phyloP scores from a whole-genome alignment of 768 basidiomycete genomes.

The Royoungia palumana region DNA sequence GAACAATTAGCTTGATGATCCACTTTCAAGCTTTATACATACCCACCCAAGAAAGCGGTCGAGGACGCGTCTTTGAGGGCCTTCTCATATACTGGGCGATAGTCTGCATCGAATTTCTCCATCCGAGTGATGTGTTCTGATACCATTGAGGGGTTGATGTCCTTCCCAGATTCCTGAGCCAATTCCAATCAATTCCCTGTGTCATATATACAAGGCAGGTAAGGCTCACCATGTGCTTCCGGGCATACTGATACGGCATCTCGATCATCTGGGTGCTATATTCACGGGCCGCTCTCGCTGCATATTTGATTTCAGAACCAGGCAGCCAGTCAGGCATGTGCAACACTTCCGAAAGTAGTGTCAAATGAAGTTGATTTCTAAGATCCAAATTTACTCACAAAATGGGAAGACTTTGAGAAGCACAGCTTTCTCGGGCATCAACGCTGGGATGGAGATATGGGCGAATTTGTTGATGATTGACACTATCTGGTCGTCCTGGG shows the following conservation, averaged over 20 bases:
- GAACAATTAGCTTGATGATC: neutral
- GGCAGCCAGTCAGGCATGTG: slow-evolving; percentile 28
- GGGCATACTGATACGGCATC: slow-evolving; percentile 12
- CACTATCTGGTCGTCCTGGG: slow-evolving; percentile 15
- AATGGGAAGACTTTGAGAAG: slow-evolving; percentile 17
- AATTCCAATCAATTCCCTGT: neutral
- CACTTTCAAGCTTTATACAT: neutral
- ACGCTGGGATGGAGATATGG: slow-evolving; percentile 1
- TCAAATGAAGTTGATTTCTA: neutral
- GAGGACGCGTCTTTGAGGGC: slow-evolving; percentile 15
- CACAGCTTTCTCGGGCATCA: slow-evolving; percentile 13
- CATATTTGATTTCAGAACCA: slow-evolving; percentile 11
- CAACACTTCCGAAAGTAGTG: slow-evolving; percentile 13
- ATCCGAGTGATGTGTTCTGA: slow-evolving; percentile 11
- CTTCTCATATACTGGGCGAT: slow-evolving; percentile 8
- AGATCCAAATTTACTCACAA: slow-evolving; percentile 2
- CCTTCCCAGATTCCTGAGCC: slow-evolving; percentile 7
- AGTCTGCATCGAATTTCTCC: slow-evolving; percentile 3
- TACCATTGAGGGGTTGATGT: slow-evolving; percentile 9
- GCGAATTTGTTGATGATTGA: slow-evolving; percentile 9
- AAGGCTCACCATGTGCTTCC: slow-evolving; percentile 7
- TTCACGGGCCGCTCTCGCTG: slow-evolving; percentile 9
- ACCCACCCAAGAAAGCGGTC: slow-evolving; percentile 21
- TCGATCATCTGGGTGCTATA: slow-evolving; percentile 10
- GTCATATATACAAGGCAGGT: neutral